Base-by-base conservation (phyloP, 2,329 filamentous ascomycete species). In the Colletotrichum tofieldiae region DNA sequence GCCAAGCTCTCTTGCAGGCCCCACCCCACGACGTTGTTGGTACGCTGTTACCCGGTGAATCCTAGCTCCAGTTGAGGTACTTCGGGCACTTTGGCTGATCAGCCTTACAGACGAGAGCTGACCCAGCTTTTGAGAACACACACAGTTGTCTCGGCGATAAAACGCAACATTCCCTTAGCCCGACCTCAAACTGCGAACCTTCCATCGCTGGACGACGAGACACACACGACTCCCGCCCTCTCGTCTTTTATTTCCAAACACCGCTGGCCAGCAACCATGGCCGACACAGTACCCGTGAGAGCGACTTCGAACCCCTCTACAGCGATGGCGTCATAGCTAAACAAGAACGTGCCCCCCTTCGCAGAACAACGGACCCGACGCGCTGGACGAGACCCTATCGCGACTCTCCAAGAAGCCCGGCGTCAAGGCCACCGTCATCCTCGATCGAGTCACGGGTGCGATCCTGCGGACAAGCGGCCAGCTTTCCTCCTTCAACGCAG, bases 381-480 rank as follows among this genome's bases (percentile, higher is more conserved):
- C 88, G 52, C 87, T 93, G 72, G 88, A 90, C 64, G 89, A 91
- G 84, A 84, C 89, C 73, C 88, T 95, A 72, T 89, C 88, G 58
- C 91, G 93, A 23, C 86, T 96, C 55, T 91, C 92, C 51, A 92
- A 93, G 79, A 96, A 96, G 78, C 89, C 93, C 39, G 93, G 93
- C 73, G 93, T 96, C 63, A 93, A 93, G 80, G 93, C 92, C 76
- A 93, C 93, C 67, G 87, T 96, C 60, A 90, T 94, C 66, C 86
- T 96, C 52, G 93, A 95, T 76, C 90, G 93, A 68, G 83, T 88
- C 18, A 92, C 89, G 29, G 93, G 93, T 64, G 88, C 92, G 2
- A 93, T 96, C 62, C 87, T 96, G 64, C 93, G 93, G 78, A 93
- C 91, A 8, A 93, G 90, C 65, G 94, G 94, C 60, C 86, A 94